phyloP scores from a whole-genome alignment of 2,329 filamentous ascomycete species.

The Clonostachys byssicola region DNA sequence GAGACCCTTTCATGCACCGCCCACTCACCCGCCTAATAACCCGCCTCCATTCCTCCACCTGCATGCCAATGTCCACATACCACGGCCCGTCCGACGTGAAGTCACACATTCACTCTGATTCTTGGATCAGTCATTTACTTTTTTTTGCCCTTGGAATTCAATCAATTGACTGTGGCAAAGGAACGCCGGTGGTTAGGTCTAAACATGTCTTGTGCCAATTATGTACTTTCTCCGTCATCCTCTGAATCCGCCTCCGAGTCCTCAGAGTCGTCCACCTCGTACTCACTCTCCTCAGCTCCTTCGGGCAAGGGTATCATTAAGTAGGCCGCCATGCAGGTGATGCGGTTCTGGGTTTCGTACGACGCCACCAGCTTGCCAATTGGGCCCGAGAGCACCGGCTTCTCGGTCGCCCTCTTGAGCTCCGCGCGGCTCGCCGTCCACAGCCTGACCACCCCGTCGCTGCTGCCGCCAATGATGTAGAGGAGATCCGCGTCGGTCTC shows the following conservation, averaged over 20 bases:
- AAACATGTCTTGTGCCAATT: too few relatives aligned
- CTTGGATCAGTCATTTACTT: too few relatives aligned
- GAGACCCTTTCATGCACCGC: too few relatives aligned
- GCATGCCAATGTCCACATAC: too few relatives aligned
- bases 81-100: too few relatives aligned
- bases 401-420: constrained; percentile 8
- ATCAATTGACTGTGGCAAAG: too few relatives aligned
- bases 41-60: too few relatives aligned
- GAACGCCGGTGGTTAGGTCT: too few relatives aligned
- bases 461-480: constrained; percentile 71
- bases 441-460: constrained; percentile 78
- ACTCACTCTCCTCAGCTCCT: constrained; percentile 54
- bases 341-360: constrained; percentile 82
- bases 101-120: too few relatives aligned
- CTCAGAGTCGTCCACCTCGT: constrained; percentile 35
- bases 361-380: constrained; percentile 67
- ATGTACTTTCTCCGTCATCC: constrained; percentile 3
- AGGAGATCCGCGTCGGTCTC: constrained; percentile 30
- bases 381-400: constrained; percentile 14
- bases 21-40: too few relatives aligned
- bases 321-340: constrained; percentile 86
- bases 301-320: constrained; percentile 71
- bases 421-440: constrained; percentile 46
- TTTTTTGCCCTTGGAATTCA: too few relatives aligned
- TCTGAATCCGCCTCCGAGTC: constrained; percentile 29